Evolutionary conservation across 495 filamentous ascomycete genomes (phyloP), one percentile per base, ranked within the genome.

Genomic region (Lasiosphaeriaceae sp.): DNA sequence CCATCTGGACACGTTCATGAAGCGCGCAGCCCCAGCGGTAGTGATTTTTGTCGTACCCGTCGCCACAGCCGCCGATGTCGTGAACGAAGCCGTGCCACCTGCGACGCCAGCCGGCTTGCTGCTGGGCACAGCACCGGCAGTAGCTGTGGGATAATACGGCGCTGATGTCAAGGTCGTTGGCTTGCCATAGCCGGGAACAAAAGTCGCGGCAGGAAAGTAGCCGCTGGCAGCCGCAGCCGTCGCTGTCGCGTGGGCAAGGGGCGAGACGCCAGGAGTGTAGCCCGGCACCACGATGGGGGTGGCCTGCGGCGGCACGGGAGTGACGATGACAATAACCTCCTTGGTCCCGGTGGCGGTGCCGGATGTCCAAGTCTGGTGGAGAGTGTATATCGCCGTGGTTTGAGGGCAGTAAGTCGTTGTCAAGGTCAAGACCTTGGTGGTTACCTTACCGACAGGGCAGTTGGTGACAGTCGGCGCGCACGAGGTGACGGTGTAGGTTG

Each of bases 401-500:
- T 66, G 54, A 2, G 61, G 61, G 59, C 65, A 67, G 39, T 59
- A n/a, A 11, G 59, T 49, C 0, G 60, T 62, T 0, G 65, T 69
- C 34, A 56, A 57, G 26, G 69, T 56, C 59, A 61, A 55, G 22
- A 69, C 44, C 16, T 66, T 50, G 24, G 64, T 66, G 21, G 66
- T 67, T 45, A 70, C 61, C 22, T 49, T 48, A 31, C 68, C 64
- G 35, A 58, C 70, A 20, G 78, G 80, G 75, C 81, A 83, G 77
- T 81, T 65, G 60, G 79, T 80, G 55, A 85, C 80, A 74, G 41
- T n/a, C n/a, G 82, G 73, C 63, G 69, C 72, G 74, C 83, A 86
- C 19, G 79, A 83, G 66, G 77, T 84, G 74, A 86, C 73, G 72
- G 82, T 83, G 58, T 78, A 76, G 48, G 77, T 75, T 47, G 75